phyloP scores from a whole-genome alignment of 1,139 yeast genomes.

The Geotrichum aggregatum region DNA sequence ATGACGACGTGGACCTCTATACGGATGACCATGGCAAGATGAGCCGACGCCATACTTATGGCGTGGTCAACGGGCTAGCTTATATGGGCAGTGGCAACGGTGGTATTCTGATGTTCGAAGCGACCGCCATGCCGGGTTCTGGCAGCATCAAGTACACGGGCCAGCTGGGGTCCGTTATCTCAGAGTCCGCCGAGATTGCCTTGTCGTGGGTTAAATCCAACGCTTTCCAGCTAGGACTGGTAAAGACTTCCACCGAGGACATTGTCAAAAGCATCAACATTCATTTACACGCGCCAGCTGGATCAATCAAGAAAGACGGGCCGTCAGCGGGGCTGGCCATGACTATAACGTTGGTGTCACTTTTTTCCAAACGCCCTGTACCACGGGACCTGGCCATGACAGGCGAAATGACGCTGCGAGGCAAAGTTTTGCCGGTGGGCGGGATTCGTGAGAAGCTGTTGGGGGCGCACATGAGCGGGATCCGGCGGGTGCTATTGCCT shows the following conservation, averaged over 20 bases:
- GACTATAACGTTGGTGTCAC: slow-evolving; percentile 73
- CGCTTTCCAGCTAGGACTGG: slow-evolving; percentile 40
- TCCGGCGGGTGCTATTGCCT: slow-evolving; percentile 62
- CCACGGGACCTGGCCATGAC: slow-evolving; percentile 80
- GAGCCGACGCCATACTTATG: slow-evolving; percentile 46
- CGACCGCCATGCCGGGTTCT: slow-evolving; percentile 57
- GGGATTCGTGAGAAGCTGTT: slow-evolving; percentile 80
- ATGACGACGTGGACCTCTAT: slow-evolving; percentile 37
- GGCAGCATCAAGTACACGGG: slow-evolving; percentile 70
- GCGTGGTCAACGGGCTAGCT: slow-evolving; percentile 87
- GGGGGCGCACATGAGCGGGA: slow-evolving; percentile 76
- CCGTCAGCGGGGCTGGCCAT: slow-evolving; percentile 93
- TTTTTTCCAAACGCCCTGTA: slow-evolving; percentile 63
- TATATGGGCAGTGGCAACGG: slow-evolving; percentile 89
- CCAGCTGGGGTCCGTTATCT: slow-evolving; percentile 72
- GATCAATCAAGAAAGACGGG: slow-evolving; percentile 85
- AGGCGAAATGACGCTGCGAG: slow-evolving; percentile 85
- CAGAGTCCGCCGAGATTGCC: slow-evolving; percentile 81
- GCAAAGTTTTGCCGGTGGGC: slow-evolving; percentile 83
- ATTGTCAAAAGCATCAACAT: slow-evolving; percentile 54
- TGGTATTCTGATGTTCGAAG: slow-evolving; percentile 74
- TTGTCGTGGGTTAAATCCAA: slow-evolving; percentile 68
- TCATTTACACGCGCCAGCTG: slow-evolving; percentile 86
- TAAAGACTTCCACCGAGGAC: slow-evolving; percentile 38
- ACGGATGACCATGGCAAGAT: slow-evolving; percentile 29